Evolutionary conservation across 129 eudicot genomes (phyloP), one percentile per base, ranked within the genome.

Genomic region (Artemisia argyi): DNA sequence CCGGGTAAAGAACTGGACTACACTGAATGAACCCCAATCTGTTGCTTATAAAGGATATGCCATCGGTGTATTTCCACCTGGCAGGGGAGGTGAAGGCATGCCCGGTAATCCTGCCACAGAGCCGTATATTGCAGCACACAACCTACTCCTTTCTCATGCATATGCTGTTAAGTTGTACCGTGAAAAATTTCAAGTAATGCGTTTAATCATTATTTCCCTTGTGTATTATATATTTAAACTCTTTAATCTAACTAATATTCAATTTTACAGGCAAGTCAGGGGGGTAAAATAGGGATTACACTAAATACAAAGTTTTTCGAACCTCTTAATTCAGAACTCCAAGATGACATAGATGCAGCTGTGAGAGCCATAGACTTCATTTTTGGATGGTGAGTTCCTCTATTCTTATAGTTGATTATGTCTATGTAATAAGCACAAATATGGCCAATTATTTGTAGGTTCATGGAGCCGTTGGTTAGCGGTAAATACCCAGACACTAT

Each of bases 361-460:
- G 26, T 59, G 2, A 69, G 84, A 75, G 73, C 68, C 24, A 15
- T 61, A 42, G 84, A 80, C 65, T 80, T 80, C 68, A 75, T 46
- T 61, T 13, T 80, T 16, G 84, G 83, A 79, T 79, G 83, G 83
- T 79, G 20, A 79, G 79, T 57, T 28, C 3, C 1, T 39, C 46
- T 39, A 39, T 39, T 39, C 46, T 39, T 39, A 39, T 39, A 9
- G 15, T 20, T 42, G 9, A 42, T 46, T 59, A 19, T n/a, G 16
- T 20, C 56, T 59, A 7, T 16, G 11, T 42, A 30, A 28, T 54
- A 16, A 42, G 5, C 75, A 39, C 8, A 26, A 11, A 13, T 47
- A 11, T 67, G 53, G 3, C 24, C 14, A 1, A 4, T 61, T 59
- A 4, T 52, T 35, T 47, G 3, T 53, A 80, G 84, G 84, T 80